These are phyloP conservation scores for Aspergillus texensis DNA, from an alignment of 2,329 filamentous ascomycete genomes.

Conservation along the genomic window DNA sequence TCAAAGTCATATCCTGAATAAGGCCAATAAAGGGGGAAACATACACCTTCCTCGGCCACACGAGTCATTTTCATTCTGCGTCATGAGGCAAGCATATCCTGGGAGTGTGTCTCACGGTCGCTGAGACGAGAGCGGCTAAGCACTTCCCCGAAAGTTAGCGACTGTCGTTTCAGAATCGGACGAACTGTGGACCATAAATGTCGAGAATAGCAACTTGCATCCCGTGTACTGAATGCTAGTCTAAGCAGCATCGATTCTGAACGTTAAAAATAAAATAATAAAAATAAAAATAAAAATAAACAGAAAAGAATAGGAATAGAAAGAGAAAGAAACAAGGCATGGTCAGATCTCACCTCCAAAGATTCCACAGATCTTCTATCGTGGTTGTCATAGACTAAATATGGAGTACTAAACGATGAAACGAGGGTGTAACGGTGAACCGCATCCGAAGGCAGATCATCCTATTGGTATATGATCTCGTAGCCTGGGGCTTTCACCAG, in stretches of 20 bases:
- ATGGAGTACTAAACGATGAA: not conserved
- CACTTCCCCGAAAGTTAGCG: not conserved
- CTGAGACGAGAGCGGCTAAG: not conserved
- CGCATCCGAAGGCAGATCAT: not conserved
- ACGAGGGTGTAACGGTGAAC: not conserved
- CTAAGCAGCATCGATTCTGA: not conserved
- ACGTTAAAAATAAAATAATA: not conserved
- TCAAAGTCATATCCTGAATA: not conserved
- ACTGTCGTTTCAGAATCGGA: slow-evolving; percentile 13
- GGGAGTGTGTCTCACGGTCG: not conserved
- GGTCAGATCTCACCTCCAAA: not conserved
- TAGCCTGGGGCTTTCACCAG: not conserved
- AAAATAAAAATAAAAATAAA: no score
- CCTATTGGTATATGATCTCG: not conserved
- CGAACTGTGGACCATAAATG: slow-evolving; percentile 12
- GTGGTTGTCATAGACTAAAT: not conserved
- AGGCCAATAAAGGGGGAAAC: not conserved
- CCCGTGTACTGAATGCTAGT: not conserved
- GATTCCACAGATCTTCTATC: not conserved
- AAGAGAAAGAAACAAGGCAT: not conserved
- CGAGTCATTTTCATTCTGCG: not conserved
- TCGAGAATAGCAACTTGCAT: not conserved
- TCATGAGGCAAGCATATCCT: not conserved
- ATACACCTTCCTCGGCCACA: not conserved
- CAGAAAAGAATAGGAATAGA: not conserved